Conservation (phyloP, 2,329 filamentous ascomycete species). For the Fusarium pininemorale region DNA sequence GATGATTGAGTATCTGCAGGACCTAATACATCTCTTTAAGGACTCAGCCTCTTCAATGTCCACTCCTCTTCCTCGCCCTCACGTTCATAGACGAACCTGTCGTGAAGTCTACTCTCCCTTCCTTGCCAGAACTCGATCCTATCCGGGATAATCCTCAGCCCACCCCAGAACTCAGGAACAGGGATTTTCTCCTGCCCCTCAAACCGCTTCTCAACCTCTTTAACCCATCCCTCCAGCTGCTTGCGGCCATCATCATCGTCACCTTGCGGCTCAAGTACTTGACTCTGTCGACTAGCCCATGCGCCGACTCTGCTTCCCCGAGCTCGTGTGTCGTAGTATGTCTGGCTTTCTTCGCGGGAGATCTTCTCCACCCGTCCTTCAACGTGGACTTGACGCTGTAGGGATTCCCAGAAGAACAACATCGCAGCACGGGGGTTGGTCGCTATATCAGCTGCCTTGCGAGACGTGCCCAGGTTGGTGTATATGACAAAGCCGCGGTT, state of each 20-base stretch:
- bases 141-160: constrained; percentile 84
- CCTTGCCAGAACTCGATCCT: constrained; percentile 97
- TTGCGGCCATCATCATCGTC: constrained; percentile 72
- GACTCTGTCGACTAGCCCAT: constrained; percentile 92
- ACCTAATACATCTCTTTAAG: constrained; percentile 43
- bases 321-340: constrained; percentile 73
- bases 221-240: constrained; percentile 80
- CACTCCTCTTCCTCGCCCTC: constrained; percentile 59
- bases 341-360: constrained; percentile 74
- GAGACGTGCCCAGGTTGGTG: constrained; percentile 86
- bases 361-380: constrained; percentile 80
- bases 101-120: constrained; percentile 86
- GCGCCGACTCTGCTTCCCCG: constrained; percentile 87
- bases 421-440: constrained; percentile 82
- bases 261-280: constrained; percentile 66
- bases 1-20: background rate
- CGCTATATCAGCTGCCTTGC: constrained; percentile 73
- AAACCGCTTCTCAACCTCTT: constrained; percentile 79
- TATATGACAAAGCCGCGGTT: constrained; percentile 86
- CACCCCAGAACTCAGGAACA: constrained; percentile 94
- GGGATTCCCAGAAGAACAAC: constrained; percentile 88
- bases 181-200: constrained; percentile 81
- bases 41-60: constrained; percentile 78
- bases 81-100: constrained; percentile 87
- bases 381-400: constrained; percentile 90